Percentiles rank a stretch among this genome's conserved stretches.
phyloP scores from a whole-genome alignment of 208 protist species.

The Trypanosoma melophagium region DNA sequence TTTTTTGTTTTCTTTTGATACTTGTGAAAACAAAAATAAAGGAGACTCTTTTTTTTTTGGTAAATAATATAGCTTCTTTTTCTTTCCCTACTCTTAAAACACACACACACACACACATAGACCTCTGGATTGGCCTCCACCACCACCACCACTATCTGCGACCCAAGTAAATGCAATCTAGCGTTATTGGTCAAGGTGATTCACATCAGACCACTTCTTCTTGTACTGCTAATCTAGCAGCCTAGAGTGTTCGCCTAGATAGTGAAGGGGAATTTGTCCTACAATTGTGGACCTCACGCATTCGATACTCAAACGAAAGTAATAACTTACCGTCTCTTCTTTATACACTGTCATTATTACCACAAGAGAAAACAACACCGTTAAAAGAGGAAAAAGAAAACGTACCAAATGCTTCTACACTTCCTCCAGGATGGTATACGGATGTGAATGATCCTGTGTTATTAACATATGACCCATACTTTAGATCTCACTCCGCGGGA shows the following conservation, averaged over 20 bases:
- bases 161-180: too few species aligned
- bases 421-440: constrained; percentile 24
- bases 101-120: background rate
- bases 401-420: constrained; percentile 2
- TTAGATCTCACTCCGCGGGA: constrained; percentile 4
- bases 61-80: background rate
- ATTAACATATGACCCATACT: constrained; percentile 27
- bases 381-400: background rate
- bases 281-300: background rate
- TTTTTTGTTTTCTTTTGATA: constrained; percentile 10
- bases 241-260: background rate
- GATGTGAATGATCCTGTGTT: constrained; percentile 28
- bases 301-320: background rate
- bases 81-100: background rate
- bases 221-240: background rate
- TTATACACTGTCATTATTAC: background rate
- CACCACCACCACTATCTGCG: too few species aligned
- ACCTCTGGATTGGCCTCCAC: too few species aligned
- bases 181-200: too few species aligned
- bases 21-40: background rate
- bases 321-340: too few species aligned
- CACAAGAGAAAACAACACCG: background rate
- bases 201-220: too few species aligned
- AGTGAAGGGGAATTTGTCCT: constrained; percentile 9
- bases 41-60: constrained; percentile 1